A percentile compares a stretch with the other conserved stretches of the same genome.
These are phyloP conservation scores for Heritiera littoralis DNA, from an alignment of 345 rosid genomes.

Conservation along the genomic window DNA sequence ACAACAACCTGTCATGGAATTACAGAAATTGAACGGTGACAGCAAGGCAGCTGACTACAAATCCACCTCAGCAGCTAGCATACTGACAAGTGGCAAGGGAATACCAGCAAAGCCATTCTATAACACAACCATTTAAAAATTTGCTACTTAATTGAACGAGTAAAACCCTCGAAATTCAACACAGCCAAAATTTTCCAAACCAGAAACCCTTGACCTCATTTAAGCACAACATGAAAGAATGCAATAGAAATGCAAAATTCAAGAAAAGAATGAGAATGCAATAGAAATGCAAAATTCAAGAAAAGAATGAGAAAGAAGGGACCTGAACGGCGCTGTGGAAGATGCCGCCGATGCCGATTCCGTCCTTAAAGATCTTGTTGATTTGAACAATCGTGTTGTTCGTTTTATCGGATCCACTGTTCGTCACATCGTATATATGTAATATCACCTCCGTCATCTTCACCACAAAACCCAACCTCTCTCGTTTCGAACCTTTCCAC, in stretches of 20 bases:
- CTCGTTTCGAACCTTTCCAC: background rate
- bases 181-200: background rate
- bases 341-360: slow-evolving; percentile 94
- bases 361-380: slow-evolving; percentile 93
- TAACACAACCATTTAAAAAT: background rate
- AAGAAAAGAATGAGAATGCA: background rate
- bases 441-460: slow-evolving; percentile 77
- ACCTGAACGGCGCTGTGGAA: slow-evolving; percentile 99
- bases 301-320: slow-evolving; percentile 11
- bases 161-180: background rate
- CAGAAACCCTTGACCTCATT: slow-evolving; percentile 32
- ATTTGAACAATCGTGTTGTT: slow-evolving; percentile 86
- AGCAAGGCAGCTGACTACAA: too few relatives aligned
- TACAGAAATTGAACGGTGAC: too few relatives aligned
- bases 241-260: background rate
- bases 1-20: background rate
- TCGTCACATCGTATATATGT: slow-evolving; percentile 92
- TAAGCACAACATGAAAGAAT: background rate
- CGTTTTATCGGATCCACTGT: slow-evolving; percentile 95
- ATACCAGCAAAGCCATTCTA: background rate
- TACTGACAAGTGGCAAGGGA: too few relatives aligned
- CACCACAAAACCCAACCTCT: slow-evolving; percentile 24
- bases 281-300: background rate
- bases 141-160: background rate
- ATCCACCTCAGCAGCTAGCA: too few relatives aligned